Conservation (phyloP, 2,329 filamentous ascomycete genomes). For the Pseudonectria foliicola region DNA sequence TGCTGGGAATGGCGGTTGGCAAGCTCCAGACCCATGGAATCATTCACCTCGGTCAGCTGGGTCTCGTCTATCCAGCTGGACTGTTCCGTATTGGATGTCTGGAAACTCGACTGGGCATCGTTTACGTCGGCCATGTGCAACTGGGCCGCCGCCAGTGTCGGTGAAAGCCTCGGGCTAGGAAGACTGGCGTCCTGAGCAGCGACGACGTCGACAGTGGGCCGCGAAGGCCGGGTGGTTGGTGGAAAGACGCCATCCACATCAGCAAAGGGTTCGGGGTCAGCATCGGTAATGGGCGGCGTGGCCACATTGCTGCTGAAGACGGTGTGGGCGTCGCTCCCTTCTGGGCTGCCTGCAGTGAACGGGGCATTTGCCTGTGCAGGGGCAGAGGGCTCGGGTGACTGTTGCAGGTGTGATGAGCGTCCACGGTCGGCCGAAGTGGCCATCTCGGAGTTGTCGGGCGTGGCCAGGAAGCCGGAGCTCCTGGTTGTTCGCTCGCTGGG, state of each 20-base stretch:
- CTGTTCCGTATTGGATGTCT: conserved; percentile 24
- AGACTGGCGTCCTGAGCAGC: conserved; percentile 82
- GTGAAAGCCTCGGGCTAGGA: conserved; percentile 89
- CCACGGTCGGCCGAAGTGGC: conserved; percentile 25
- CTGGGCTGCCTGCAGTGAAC: conserved; percentile 45
- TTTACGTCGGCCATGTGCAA: conserved; percentile 39
- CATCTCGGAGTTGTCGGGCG: conserved; percentile 51
- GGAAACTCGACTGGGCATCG: conserved; percentile 27
- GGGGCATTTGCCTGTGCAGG: conserved; percentile 28
- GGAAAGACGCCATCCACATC: conserved; percentile 44
- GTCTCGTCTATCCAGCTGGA: conserved; percentile 34
- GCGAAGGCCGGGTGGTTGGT: conserved; percentile 37
- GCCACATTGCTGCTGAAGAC: conserved; percentile 59
- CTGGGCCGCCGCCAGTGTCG: conserved; percentile 70
- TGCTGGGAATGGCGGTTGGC: conserved; percentile 11
- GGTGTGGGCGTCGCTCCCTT: conserved; percentile 49
- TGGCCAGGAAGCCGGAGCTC: conserved; percentile 38
- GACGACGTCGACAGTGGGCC: conserved; percentile 58
- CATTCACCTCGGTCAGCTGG: conserved; percentile 29
- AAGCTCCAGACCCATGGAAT: conserved; percentile 21
- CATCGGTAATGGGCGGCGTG: conserved; percentile 69
- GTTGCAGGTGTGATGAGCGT: conserved; percentile 33
- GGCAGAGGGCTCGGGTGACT: conserved; percentile 38
- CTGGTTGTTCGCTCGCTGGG: conserved; percentile 17
- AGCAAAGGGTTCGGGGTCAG: conserved; percentile 56